Evolutionary conservation across 768 basidiomycete genomes (phyloP), one percentile per base, ranked within the genome.

Genomic region (Gloeopeniophorella convolvens): DNA sequence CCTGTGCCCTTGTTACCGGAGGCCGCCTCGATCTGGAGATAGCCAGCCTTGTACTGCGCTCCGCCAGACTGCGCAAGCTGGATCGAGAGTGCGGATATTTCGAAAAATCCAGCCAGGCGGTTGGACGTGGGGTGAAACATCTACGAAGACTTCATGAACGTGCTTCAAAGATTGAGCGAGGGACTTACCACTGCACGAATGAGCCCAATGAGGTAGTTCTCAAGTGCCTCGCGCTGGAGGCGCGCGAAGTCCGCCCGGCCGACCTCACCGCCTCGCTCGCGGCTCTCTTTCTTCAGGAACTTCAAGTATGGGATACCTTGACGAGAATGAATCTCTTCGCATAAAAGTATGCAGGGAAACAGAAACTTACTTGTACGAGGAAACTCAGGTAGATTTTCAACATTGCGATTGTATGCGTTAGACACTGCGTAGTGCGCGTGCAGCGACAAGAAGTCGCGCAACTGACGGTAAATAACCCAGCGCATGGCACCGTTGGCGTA

Each of bases 111-210:
- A 34, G 85, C 82, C 0, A 99, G 69, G 28, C 94, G 81, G 61
- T 97, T 97, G 1, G 90, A 78, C 18, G 91, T 82, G 1, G 94
- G 90, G 60, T 93, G 90, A 67, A 95, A 96, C 89, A 98, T 96
- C 93, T 95, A 42, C 21, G 28, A 18, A 42, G 24, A 21, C 28
- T 15, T 45, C 50, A 42, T 44, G 5, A 15, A 34, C 20, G 43
- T 21, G 26, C 33, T 26, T 36, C 24, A 36, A 44, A 23, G 55
- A 50, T 31, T 4, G 31, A 31, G 20, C 12, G 47, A 12, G 26
- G 42, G 16, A 68, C 85, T 54, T 68, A 93, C 94, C 35, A 96
- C 93, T 2, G 89, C 86, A 23, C 87, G 82, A 51, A 96, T 92
- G 12, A 99, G 74, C 33, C 78, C 78, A 26, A 98, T 76, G 2